Conservation (phyloP, 1,284 basidiomycete genomes). For the Thelephora terrestris region DNA sequence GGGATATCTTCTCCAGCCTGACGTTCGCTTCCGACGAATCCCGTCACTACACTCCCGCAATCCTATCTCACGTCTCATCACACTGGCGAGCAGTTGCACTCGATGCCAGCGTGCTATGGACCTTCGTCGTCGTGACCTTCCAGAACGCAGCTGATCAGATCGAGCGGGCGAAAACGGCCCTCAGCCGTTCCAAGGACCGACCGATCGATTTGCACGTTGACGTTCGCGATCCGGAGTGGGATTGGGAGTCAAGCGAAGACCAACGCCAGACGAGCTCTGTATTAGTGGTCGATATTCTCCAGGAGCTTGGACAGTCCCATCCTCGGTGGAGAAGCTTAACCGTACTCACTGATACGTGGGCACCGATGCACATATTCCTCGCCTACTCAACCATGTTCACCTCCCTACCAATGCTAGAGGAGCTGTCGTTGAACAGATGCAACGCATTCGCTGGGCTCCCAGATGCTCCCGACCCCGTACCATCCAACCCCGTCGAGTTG, state of each 20-base stretch:
- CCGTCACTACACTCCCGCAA: not conserved
- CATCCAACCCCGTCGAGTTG: not conserved
- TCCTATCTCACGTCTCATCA: not conserved
- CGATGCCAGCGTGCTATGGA: not conserved
- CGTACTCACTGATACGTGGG: not conserved
- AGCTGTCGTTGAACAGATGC: not conserved
- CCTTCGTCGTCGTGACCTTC: not conserved
- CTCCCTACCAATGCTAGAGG: not conserved
- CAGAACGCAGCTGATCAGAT: not conserved
- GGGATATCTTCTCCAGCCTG: not conserved
- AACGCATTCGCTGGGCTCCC: not conserved
- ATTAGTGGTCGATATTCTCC: not conserved
- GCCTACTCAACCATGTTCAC: not conserved
- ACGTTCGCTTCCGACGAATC: not conserved
- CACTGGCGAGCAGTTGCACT: not conserved
- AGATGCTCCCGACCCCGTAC: not conserved
- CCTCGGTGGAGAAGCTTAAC: not conserved
- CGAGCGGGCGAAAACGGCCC: not conserved
- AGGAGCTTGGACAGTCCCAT: not conserved
- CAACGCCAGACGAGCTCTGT: not conserved
- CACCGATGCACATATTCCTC: not conserved
- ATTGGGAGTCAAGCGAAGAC: not conserved
- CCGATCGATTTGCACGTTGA: not conserved
- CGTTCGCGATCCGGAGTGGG: not conserved
- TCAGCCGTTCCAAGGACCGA: not conserved